phyloP scores from a whole-genome alignment of 2,329 filamentous ascomycete genomes.

The Trichoderma afroharzianum region DNA sequence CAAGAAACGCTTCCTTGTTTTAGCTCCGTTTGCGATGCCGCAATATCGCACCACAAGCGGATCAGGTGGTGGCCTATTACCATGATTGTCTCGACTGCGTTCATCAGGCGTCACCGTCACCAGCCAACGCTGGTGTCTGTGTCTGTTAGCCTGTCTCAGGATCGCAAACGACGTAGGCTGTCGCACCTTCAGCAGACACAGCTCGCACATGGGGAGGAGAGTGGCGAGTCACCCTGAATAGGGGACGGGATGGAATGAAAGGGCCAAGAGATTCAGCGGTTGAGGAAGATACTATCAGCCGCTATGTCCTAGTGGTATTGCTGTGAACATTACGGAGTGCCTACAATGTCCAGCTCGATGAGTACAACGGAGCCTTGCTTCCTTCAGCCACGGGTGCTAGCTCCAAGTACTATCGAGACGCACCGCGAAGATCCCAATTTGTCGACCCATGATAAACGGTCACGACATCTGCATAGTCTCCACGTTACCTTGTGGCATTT shows the following conservation, averaged over 20 bases:
- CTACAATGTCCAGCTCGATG: neutral
- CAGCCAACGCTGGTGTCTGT: neutral
- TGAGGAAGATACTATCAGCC: neutral
- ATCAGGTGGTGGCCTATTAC: neutral
- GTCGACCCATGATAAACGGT: neutral
- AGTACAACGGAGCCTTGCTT: neutral
- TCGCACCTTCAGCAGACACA: neutral
- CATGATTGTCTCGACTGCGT: neutral
- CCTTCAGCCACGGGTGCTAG: neutral
- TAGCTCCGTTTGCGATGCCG: neutral
- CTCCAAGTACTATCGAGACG: neutral
- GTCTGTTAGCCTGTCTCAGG: neutral
- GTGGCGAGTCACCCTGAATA: neutral
- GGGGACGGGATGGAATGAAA: neutral
- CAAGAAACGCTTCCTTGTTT: neutral
- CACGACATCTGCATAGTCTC: neutral
- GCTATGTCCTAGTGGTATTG: neutral
- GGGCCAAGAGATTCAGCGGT: neutral
- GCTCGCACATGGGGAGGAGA: neutral
- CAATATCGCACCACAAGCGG: neutral
- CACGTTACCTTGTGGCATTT: neutral
- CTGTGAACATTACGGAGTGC: neutral
- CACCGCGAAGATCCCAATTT: slow-evolving; percentile 9
- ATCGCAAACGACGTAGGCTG: neutral
- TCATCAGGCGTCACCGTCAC: neutral